Evolutionary conservation across 2,329 filamentous ascomycete genomes (phyloP).

Genomic region (Cadophora sp.): DNA sequence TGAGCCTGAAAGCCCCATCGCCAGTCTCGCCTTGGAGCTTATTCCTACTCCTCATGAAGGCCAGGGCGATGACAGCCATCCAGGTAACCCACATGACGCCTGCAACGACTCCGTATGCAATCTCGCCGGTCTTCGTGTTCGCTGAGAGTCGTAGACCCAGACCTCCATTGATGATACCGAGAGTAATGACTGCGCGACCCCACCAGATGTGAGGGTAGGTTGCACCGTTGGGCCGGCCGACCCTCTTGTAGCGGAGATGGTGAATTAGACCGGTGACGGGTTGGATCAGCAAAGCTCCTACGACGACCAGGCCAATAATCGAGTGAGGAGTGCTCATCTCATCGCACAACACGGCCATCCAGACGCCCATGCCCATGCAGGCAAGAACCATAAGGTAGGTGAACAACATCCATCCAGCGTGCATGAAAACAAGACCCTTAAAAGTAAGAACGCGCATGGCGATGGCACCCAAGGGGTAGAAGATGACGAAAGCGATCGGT

Average conservation of each 20-base stretch:
- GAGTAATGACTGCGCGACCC: conserved; percentile 61
- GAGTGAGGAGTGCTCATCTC: conserved; percentile 52
- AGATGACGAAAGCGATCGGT: conserved; percentile 61
- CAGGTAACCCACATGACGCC: conserved; percentile 58
- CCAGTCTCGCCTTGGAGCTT: conserved; percentile 22
- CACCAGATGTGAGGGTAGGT: conserved; percentile 65
- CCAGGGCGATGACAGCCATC: conserved; percentile 43
- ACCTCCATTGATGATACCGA: conserved; percentile 70
- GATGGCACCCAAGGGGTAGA: conserved; percentile 67
- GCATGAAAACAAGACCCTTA: conserved; percentile 49
- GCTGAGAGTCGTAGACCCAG: conserved; percentile 61
- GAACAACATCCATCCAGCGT: conserved; percentile 62
- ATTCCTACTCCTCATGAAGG: conserved; percentile 25
- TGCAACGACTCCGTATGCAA: conserved; percentile 64
- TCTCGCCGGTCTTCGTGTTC: conserved; percentile 50
- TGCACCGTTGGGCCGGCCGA: conserved; percentile 55
- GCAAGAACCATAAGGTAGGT: conserved; percentile 64
- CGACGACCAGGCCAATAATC: conserved; percentile 61
- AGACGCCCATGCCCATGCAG: conserved; percentile 64
- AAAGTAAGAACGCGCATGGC: conserved; percentile 66
- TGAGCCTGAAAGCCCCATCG: conserved; percentile 9
- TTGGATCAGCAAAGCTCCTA: conserved; percentile 60
- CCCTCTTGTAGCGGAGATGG: conserved; percentile 57
- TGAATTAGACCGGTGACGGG: conserved; percentile 64
- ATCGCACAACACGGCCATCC: conserved; percentile 42